Evolutionary conservation across 208 protist species (phyloP), one percentile per base, ranked within the genome.

Genomic region (Wallacemonas rigidus): DNA sequence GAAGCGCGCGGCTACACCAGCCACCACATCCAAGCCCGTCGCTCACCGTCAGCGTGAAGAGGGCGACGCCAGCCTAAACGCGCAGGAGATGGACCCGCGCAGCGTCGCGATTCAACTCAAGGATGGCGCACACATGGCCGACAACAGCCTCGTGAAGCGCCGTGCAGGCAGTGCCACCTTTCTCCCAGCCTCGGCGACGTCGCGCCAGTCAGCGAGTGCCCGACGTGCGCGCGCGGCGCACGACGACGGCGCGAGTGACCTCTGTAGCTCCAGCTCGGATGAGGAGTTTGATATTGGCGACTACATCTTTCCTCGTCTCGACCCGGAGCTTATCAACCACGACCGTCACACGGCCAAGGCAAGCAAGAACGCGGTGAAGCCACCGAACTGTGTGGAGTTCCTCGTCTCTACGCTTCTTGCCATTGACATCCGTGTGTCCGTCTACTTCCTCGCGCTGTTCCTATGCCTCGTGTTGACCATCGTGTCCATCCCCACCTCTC

Each of bases 401-500:
- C 44, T 61, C 44, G 40, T 76, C 2, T 76, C 80, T 17, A 78
- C 81, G 39, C 50, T 87, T 36, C 75, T 90, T 63, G 67, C 72
- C 39, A 69, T 74, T 9, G 86, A 90, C 67, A 51, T 74, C 4
- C 81, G 77, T 48, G 17, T 85, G 12, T 41, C 75, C 26, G 15
- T 82, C 15, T 87, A 87, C 63, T 51, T 86, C 4, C 44, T 53
- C 17, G 8, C 76, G 11, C 74, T 87, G 2, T 64, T 86, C 47
- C 26, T 88, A 3, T 74, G 72, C 17, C 48, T 84, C 26, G 51
- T 87, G 6, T 71, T 93, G 45, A 74, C 75, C 12, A 47, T 88
- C 47, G 73, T 88, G 8, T 80, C 81, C 4, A 77, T 88, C 45
- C 80, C 80, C 12, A 82, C 79, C 26, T 86, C 88, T 5, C 83